These are phyloP conservation scores for Monocercomonoides exilis DNA, from an alignment of 78 protist species.

Conservation along the genomic window DNA sequence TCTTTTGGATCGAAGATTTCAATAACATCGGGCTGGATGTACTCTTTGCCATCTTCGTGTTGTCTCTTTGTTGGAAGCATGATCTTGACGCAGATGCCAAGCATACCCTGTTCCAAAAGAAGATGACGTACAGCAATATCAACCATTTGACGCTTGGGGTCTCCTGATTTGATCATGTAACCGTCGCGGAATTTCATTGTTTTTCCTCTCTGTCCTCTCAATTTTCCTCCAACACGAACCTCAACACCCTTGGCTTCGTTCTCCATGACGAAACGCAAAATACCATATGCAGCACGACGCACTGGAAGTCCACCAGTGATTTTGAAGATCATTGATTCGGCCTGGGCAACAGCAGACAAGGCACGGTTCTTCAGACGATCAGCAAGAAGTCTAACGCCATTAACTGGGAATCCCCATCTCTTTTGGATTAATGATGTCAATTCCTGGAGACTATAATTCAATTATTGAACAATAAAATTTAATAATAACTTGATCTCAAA, in stretches of 20 bases:
- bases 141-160: constrained; percentile 63
- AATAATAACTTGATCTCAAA: too few relatives aligned
- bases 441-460: constrained; percentile 86
- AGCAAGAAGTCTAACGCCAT: constrained; percentile 80
- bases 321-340: constrained; percentile 93
- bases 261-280: constrained; percentile 92
- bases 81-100: constrained; percentile 94
- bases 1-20: constrained; percentile 78
- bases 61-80: constrained; percentile 83
- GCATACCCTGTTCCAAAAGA: constrained; percentile 81
- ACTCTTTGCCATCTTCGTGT: constrained; percentile 54
- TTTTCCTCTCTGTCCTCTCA: constrained; percentile 94
- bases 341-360: constrained; percentile 96
- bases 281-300: constrained; percentile 96
- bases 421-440: constrained; percentile 89
- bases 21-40: constrained; percentile 72
- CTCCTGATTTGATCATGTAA: constrained; percentile 93
- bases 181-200: constrained; percentile 97
- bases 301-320: constrained; percentile 92
- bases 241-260: constrained; percentile 96
- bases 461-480: neutral
- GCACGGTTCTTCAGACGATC: constrained; percentile 90
- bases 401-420: constrained; percentile 88
- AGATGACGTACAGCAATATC: constrained; percentile 90
- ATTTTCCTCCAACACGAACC: constrained; percentile 95